phyloP scores from a whole-genome alignment of 441 rosid genomes.

The Breynia disticha region DNA sequence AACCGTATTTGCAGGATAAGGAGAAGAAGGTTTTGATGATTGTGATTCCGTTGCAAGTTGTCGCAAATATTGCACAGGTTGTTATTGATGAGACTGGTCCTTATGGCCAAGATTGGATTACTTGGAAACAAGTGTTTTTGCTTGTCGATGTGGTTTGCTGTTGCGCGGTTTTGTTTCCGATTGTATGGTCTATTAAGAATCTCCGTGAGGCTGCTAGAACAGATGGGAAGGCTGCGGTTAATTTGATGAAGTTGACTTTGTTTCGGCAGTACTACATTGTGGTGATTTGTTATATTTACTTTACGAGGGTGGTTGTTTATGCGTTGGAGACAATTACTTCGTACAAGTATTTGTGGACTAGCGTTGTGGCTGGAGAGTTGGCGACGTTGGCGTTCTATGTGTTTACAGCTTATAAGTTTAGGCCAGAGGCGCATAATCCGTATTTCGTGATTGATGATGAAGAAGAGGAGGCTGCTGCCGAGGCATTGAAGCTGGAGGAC shows the following conservation, averaged over 20 bases:
- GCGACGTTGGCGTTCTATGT: slow-evolving; percentile 78
- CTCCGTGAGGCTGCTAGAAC: slow-evolving; percentile 81
- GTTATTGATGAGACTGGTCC: slow-evolving; percentile 79
- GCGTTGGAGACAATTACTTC: slow-evolving; percentile 83
- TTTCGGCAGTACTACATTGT: slow-evolving; percentile 93
- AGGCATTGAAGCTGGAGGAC: slow-evolving; percentile 82
- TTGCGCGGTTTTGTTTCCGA: slow-evolving; percentile 86
- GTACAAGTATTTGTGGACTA: slow-evolving; percentile 71
- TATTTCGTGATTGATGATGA: slow-evolving; percentile 88
- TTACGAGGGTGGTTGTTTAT: slow-evolving; percentile 79
- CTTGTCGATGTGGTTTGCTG: slow-evolving; percentile 94
- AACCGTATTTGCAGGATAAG: slow-evolving; percentile 79
- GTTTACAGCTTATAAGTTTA: slow-evolving; percentile 79
- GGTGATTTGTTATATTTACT: slow-evolving; percentile 88
- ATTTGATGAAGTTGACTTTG: slow-evolving; percentile 75
- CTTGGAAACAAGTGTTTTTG: slow-evolving; percentile 80
- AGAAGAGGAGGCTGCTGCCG: slow-evolving; percentile 97
- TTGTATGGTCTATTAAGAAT: slow-evolving; percentile 95
- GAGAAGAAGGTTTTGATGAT: slow-evolving; percentile 88
- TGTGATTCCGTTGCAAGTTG: slow-evolving; percentile 87
- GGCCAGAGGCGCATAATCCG: slow-evolving; percentile 86
- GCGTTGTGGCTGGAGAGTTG: slow-evolving; percentile 74
- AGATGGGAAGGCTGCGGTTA: slow-evolving; percentile 87
- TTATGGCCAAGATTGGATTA: slow-evolving; percentile 66
- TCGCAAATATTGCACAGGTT: slow-evolving; percentile 86